phyloP scores from a whole-genome alignment of 805 yeast species.

The Saccharomyces paradoxus region DNA sequence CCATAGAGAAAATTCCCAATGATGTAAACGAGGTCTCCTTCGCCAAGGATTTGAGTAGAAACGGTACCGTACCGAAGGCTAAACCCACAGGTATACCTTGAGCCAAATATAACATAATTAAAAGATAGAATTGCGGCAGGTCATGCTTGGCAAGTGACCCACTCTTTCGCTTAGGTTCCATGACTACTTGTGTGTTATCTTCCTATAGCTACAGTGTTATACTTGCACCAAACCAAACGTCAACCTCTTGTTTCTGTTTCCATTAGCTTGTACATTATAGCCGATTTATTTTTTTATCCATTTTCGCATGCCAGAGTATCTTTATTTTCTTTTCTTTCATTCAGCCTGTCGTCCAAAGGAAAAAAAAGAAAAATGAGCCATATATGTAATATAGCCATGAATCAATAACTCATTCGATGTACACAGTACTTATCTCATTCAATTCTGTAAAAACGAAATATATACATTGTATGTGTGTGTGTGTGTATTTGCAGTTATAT shows the following conservation, averaged over 20 bases:
- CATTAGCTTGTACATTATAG: background rate
- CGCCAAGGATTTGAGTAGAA: slow-evolving; percentile 58
- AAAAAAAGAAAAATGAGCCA: background rate
- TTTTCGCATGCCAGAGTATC: background rate
- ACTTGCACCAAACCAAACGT: background rate
- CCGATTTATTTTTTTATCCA: background rate
- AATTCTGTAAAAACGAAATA: background rate
- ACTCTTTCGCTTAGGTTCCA: background rate
- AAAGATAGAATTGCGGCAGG: slow-evolving; percentile 62
- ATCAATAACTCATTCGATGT: background rate
- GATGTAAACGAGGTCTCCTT: slow-evolving; percentile 72
- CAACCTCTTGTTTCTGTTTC: background rate
- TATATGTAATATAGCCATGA: background rate
- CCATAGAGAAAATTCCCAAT: slow-evolving; percentile 83
- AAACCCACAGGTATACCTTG: slow-evolving; percentile 98
- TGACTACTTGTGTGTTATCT: background rate
- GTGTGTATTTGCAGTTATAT: background rate
- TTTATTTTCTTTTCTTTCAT: background rate
- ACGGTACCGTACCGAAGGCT: slow-evolving; percentile 92
- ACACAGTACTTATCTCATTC: background rate
- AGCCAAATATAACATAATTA: slow-evolving; percentile 67
- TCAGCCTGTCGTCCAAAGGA: background rate
- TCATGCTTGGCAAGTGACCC: slow-evolving; percentile 39
- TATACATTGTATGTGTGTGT: background rate
- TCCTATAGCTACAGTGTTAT: background rate